Conservation (phyloP, 2,329 filamentous ascomycete genomes). For the Cyclaneusma minus region DNA sequence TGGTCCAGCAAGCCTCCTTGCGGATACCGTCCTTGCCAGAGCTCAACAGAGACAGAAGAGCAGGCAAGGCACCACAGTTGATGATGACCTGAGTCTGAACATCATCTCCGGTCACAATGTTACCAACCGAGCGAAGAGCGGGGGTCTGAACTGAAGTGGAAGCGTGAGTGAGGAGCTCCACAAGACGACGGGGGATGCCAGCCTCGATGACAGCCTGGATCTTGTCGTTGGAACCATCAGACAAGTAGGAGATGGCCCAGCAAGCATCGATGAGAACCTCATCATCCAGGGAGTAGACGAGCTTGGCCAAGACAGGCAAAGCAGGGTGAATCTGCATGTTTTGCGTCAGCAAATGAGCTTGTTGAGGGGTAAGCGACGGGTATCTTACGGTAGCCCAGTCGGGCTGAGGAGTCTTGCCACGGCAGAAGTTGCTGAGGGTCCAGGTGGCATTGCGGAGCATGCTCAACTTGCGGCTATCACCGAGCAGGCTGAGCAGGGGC, state of each 20-base stretch:
- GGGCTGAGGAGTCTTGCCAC: constrained; percentile 96
- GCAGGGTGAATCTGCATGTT: constrained; percentile 69
- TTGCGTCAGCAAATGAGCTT: constrained; percentile 12
- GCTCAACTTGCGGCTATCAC: constrained; percentile 95
- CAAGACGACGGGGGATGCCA: constrained; percentile 86
- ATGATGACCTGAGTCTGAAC: constrained; percentile 99
- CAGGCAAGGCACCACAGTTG: constrained; percentile 87
- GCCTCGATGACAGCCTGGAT: constrained; percentile 98
- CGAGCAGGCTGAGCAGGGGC: constrained; percentile 76
- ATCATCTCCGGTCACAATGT: constrained; percentile 97
- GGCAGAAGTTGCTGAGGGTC: constrained; percentile 99
- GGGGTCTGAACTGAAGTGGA: constrained; percentile 98
- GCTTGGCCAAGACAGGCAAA: constrained; percentile 86
- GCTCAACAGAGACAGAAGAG: constrained; percentile 83
- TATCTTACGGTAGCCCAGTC: constrained; percentile 84
- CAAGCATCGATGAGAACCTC: constrained; percentile 97
- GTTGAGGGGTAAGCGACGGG: constrained; percentile 2
- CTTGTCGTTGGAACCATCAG: constrained; percentile 96
- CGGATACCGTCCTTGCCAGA: constrained; percentile 98
- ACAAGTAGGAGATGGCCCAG: constrained; percentile 98
- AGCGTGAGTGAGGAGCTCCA: constrained; percentile 94
- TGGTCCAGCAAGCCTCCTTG: constrained; percentile 99
- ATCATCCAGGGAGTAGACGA: constrained; percentile 96
- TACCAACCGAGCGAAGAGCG: constrained; percentile 89
- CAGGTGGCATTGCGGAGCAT: constrained; percentile 98